Conservation (phyloP, 345 rosid species). For the Viola odorata region DNA sequence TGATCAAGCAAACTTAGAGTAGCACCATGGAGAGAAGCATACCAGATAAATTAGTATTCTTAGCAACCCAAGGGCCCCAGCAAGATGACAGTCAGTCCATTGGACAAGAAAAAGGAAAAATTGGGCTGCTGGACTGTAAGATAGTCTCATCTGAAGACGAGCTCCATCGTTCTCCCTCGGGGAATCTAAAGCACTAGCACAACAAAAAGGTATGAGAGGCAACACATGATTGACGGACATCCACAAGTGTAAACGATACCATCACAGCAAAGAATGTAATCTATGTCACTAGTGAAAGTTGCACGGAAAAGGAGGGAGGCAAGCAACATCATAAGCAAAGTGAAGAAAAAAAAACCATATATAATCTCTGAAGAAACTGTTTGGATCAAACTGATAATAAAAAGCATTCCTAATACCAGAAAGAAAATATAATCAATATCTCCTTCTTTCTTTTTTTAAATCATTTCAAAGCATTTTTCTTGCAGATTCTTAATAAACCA, state of each 20-base stretch:
- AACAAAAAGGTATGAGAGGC: neutral
- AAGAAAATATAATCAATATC: too few relatives aligned
- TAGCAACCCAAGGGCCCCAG: constrained; percentile 85
- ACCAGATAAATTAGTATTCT: constrained; percentile 51
- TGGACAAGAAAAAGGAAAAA: constrained; percentile 86
- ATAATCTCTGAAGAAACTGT: neutral
- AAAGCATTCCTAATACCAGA: too few relatives aligned
- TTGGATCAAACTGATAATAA: neutral
- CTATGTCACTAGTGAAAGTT: too few relatives aligned
- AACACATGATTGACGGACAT: too few relatives aligned
- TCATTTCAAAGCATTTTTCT: too few relatives aligned
- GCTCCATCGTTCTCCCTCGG: constrained; percentile 27
- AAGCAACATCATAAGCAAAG: neutral
- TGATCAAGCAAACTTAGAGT: neutral
- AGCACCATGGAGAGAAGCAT: neutral
- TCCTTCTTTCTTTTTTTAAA: too few relatives aligned
- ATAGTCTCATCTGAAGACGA: constrained; percentile 24
- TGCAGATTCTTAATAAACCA: too few relatives aligned
- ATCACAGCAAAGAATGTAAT: too few relatives aligned
- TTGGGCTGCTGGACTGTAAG: constrained; percentile 67
- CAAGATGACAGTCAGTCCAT: constrained; percentile 91
- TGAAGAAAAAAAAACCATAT: neutral
- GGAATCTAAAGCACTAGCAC: constrained; percentile 18
- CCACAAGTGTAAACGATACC: neutral
- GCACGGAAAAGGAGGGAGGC: neutral